Base-by-base conservation (phyloP, 2,329 filamentous ascomycete genomes). In the Penicillium olsonii region DNA sequence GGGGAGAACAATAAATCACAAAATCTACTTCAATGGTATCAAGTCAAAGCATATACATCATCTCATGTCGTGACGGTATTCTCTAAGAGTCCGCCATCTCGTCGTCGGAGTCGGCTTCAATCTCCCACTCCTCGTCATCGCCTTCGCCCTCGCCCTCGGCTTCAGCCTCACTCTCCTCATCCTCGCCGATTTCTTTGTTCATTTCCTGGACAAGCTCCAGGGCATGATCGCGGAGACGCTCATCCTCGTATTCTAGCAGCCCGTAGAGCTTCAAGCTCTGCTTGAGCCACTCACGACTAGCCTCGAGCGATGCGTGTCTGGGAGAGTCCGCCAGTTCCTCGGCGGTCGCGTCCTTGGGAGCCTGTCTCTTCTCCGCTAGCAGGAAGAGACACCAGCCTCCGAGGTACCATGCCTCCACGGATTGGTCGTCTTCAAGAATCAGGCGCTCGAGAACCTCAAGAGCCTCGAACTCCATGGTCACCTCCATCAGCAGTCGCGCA, bases 351-450 rank as follows among this genome's bases (percentile, higher is more conserved):
- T 68, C 52, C 53, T 67, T 72, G 44, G 69, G 71, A 1, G 63
- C 68, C 34, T 77, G 64, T 55, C 70, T 66, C 65, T 78, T 73
- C 60, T 72, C 66, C 29, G 70, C 72, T 54, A 88, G 77, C 50
- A 96, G 81, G 67, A 90, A 90, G 59, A 95, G 79, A 61, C 90
- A 92, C 89, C 92, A 97, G 4, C 94, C 95, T 37, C 94, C 94
- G 5, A 99, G 79, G 73, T 99, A 99, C 91, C 92, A 96, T 15
- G 90, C 88, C 73, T 99, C 94, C 17, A 99, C 88, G 68, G 92
- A 96, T 65, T 88, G 82, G 67, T 99, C 95, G 59, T 99, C 92
- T 68, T 99, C 94, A 29, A 82, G 78, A 33, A 95, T 84, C 45
- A 99, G 76, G 45, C 90, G 79, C 67, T 96, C 90, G 45, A 96